Conservation (phyloP, 371 early-diverging fungal species). For the Nematocida ausubeli region DNA sequence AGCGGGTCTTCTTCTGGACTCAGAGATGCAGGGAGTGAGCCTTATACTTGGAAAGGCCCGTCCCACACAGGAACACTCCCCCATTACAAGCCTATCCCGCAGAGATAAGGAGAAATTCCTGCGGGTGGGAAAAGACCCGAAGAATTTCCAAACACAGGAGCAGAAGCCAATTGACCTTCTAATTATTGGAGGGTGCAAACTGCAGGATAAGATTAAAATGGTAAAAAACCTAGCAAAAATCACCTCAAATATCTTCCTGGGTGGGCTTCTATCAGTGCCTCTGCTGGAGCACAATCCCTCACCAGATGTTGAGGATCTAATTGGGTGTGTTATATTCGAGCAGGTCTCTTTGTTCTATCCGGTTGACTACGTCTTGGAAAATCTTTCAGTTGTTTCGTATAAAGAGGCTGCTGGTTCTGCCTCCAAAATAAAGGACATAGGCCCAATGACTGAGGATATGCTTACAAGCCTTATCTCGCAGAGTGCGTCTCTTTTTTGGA, state of each 20-base stretch:
- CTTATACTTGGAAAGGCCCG: slow-evolving; percentile 15
- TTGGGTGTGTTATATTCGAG: slow-evolving; percentile 76
- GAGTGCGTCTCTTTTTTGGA: slow-evolving; percentile 91
- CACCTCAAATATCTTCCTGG: slow-evolving; percentile 77
- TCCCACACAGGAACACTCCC: slow-evolving; percentile 23
- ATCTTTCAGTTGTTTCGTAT: neutral
- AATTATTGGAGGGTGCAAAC: slow-evolving; percentile 95
- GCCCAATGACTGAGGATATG: slow-evolving; percentile 74
- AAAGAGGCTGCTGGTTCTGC: neutral
- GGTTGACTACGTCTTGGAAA: slow-evolving; percentile 69
- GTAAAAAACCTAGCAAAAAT: slow-evolving; percentile 74
- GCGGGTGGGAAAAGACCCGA: slow-evolving; percentile 52
- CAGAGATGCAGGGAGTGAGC: slow-evolving; percentile 73
- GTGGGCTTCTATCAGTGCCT: slow-evolving; percentile 94
- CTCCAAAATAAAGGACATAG: slow-evolving; percentile 72
- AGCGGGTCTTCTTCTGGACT: slow-evolving; percentile 92
- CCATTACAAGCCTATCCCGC: neutral
- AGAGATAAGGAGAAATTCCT: slow-evolving; percentile 31
- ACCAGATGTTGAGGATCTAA: slow-evolving; percentile 78
- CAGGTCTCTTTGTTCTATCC: slow-evolving; percentile 74
- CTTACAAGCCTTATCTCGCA: slow-evolving; percentile 73
- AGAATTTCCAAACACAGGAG: slow-evolving; percentile 67
- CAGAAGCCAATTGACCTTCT: slow-evolving; percentile 75
- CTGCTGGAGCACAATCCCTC: slow-evolving; percentile 79
- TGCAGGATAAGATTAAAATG: slow-evolving; percentile 92